These are phyloP conservation scores for Setomelanomma holmii DNA, from an alignment of 2,329 filamentous ascomycete species.

Conservation along the genomic window DNA sequence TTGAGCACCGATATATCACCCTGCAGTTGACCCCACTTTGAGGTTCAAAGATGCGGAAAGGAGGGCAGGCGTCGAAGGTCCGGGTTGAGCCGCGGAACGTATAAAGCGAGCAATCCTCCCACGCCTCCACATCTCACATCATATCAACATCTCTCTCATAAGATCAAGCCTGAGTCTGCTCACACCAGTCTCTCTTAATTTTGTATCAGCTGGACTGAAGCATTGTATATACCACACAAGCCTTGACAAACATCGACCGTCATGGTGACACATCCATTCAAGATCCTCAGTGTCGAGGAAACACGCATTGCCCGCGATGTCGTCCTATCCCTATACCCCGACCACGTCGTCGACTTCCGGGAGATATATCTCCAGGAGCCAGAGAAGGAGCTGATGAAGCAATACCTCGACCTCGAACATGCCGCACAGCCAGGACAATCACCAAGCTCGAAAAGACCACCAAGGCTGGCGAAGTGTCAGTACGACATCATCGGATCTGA, in stretches of 20 bases:
- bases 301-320: constrained; percentile 60
- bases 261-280: constrained; percentile 60
- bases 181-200: not conserved
- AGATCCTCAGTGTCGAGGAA: constrained; percentile 63
- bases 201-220: not conserved
- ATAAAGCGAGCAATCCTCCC: not conserved
- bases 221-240: not conserved
- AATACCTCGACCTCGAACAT: constrained; percentile 59
- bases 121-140: not conserved
- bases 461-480: constrained; percentile 60
- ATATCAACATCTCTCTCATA: not conserved
- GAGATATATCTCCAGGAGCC: constrained; percentile 62
- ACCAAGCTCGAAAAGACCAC: constrained; percentile 53
- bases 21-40: not conserved
- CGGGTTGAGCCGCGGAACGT: not conserved
- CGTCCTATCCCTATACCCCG: constrained; percentile 52
- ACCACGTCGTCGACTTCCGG: constrained; percentile 53
- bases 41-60: constrained; percentile 6
- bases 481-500: constrained; percentile 64
- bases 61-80: not conserved
- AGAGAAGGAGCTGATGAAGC: constrained; percentile 56
- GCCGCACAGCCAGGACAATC: constrained; percentile 44
- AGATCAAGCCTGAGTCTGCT: not conserved
- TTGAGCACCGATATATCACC: not conserved
- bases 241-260: not conserved